Percentiles rank a stretch among this genome's conserved stretches.
Evolutionary conservation across 768 basidiomycete species (phyloP).

Genomic region (Boletales sp.): DNA sequence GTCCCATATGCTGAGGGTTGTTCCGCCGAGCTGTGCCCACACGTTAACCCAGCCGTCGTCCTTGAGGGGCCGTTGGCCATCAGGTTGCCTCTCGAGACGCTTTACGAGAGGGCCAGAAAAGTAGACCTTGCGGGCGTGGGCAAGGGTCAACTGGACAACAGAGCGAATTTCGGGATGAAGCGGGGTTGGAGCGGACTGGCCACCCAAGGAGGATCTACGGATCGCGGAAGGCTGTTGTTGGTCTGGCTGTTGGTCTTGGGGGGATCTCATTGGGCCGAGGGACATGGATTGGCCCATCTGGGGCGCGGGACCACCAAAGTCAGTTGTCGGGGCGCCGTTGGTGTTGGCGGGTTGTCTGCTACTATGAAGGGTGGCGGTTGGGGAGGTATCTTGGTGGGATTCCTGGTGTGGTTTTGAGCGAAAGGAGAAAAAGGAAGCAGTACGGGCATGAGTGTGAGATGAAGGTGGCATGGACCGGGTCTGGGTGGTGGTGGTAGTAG

Average conservation of each 20-base stretch:
- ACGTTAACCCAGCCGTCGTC: constrained; percentile 82
- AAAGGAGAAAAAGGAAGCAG: constrained; percentile 68
- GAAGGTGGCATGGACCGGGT: constrained; percentile 25
- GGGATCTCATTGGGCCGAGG: constrained; percentile 25
- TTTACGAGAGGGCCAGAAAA: constrained; percentile 82
- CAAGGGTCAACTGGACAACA: constrained; percentile 66
- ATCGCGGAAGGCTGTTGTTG: constrained; percentile 16
- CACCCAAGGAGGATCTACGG: constrained; percentile 19
- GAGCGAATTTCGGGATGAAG: constrained; percentile 83
- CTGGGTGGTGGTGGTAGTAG: constrained; percentile 3
- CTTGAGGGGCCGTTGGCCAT: constrained; percentile 64
- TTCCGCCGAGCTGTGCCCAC: constrained; percentile 88
- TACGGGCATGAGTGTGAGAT: constrained; percentile 43
- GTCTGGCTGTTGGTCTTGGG: constrained; percentile 20
- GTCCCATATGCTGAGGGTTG: constrained; percentile 88
- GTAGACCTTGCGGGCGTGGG: constrained; percentile 83
- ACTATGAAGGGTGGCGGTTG: constrained; percentile 14
- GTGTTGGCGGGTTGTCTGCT: constrained; percentile 15
- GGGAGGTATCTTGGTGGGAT: constrained; percentile 12
- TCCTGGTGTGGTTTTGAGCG: constrained; percentile 36
- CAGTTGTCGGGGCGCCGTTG: constrained; percentile 9
- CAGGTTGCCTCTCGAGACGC: constrained; percentile 70
- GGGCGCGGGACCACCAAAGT: constrained; percentile 22
- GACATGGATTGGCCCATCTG: constrained; percentile 33
- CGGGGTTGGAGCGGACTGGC: constrained; percentile 32